Evolutionary conservation across 2,329 filamentous ascomycete genomes (phyloP), one percentile per base, ranked within the genome.

Genomic region (Endoconidiophora polonica): DNA sequence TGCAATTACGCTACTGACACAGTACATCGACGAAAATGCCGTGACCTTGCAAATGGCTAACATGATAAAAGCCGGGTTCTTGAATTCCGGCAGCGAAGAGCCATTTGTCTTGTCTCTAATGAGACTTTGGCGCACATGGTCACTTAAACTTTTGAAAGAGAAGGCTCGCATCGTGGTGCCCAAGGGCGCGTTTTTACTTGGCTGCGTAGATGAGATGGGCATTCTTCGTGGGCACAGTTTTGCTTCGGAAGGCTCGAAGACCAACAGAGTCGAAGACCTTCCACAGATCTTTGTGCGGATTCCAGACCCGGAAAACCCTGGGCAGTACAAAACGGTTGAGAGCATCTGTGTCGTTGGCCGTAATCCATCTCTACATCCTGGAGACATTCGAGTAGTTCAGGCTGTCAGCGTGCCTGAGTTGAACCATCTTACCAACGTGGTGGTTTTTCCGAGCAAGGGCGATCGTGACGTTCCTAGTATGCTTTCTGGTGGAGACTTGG

Each of bases 401-500:
- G 91, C 91, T 2, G 80, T 96, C 3, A 74, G 96, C 57, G 71
- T 79, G 1, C 75, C 79, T 0, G 67, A 68, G n/a, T 68, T 98
- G 3, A 75, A 71, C 43, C 85, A 95, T 58, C 70, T 95, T 3
- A 80, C 76, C 51, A 81, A 96, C 59, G 84, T 93, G 0, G 81
- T 96, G 1, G 87, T 96, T 0, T 81, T 98, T 45, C 86, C 91
- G 0, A 77, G 84, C 36, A 81, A 69, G 0, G 90, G 90, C 0
- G 86, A 95, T 59, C 73, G 83, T 14, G 86, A 94, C 55, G 67
- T 98, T 20, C 79, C 88, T 1, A 87, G 83, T 58, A 96, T 96
- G 90, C 87, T 91, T 55, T 94, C 91, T 3, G 91, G 91, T 2
- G 91, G 91, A 0, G 91, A 98, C 59, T 72, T 98, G 0, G 91